Percentiles rank a stretch among this genome's conserved stretches.
Conservation (phyloP, 352 stramenopile species). For the Paralagenidium karlingii region DNA sequence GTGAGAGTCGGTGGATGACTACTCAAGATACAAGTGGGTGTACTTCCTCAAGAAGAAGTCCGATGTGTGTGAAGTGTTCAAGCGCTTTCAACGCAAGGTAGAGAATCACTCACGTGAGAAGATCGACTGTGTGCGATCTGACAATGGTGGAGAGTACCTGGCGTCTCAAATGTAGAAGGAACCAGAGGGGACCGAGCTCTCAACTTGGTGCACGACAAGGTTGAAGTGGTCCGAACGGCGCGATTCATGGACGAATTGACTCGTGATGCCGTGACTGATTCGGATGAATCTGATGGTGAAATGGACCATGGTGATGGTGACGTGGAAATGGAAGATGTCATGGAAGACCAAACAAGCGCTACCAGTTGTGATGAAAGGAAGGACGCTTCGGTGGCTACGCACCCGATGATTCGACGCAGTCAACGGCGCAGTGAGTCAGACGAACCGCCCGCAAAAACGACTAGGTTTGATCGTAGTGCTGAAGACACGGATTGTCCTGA, state of each 20-base stretch:
- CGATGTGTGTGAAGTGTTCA: constrained; percentile 6
- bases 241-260: too few relatives aligned
- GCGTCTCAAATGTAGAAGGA: not conserved
- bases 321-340: not conserved
- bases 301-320: not conserved
- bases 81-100: constrained; percentile 4
- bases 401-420: not conserved
- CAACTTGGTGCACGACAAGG: not conserved
- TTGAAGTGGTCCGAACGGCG: too few relatives aligned
- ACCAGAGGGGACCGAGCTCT: not conserved
- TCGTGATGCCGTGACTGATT: too few relatives aligned
- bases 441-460: too few relatives aligned
- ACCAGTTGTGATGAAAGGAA: not conserved
- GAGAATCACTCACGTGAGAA: constrained; percentile 11
- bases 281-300: not conserved
- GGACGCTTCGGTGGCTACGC: not conserved
- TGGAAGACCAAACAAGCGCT: not conserved
- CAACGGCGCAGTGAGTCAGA: not conserved
- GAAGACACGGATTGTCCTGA: too few relatives aligned
- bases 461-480: too few relatives aligned
- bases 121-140: constrained; percentile 12
- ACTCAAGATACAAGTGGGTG: constrained; percentile 5
- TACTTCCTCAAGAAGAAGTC: constrained; percentile 13
- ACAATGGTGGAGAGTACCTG: constrained; percentile 17
- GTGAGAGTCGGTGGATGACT: constrained; percentile 13